Percentiles rank a stretch among this genome's conserved stretches.
Conservation (phyloP, 345 rosid species). For the Hevea brasiliensis region DNA sequence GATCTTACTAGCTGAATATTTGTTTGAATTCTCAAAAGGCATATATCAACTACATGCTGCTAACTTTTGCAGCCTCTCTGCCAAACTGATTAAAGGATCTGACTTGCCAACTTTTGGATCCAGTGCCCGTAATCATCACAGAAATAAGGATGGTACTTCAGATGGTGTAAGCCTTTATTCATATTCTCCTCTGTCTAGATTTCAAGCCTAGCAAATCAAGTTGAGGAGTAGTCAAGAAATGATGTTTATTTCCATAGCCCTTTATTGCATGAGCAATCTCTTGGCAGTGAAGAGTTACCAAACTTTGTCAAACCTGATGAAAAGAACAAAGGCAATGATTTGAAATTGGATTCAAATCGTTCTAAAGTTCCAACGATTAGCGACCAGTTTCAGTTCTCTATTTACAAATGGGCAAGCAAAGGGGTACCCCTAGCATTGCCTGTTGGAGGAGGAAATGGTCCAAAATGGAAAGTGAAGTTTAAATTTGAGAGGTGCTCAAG, state of each 20-base stretch:
- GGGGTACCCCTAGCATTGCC: conserved; percentile 54
- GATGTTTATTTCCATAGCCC: conserved; percentile 28
- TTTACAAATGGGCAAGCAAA: conserved; percentile 88
- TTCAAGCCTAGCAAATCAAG: conserved; percentile 39
- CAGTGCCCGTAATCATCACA: conserved; percentile 30
- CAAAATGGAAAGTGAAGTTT: conserved; percentile 42
- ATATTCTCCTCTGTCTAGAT: conserved; percentile 47
- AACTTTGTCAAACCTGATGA: conserved; percentile 28
- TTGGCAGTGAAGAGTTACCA: conserved; percentile 22
- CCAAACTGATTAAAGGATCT: conserved; percentile 45
- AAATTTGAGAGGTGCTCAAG: conserved; percentile 37
- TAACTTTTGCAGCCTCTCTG: conserved; percentile 56
- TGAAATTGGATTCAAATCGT: conserved; percentile 30
- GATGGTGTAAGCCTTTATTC: conserved; percentile 30
- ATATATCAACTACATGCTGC: conserved; percentile 13
- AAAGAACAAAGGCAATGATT: conserved; percentile 18
- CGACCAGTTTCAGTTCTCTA: conserved; percentile 77
- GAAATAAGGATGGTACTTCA: conserved; percentile 40
- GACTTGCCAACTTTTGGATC: conserved; percentile 64
- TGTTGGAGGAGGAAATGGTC: conserved; percentile 40
- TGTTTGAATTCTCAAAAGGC: not conserved
- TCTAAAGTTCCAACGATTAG: conserved; percentile 13
- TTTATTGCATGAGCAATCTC: conserved; percentile 35
- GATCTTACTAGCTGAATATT: conserved; percentile 12
- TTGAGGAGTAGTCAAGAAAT: conserved; percentile 30